Evolutionary conservation across 192 early-diverging fungal species (phyloP).

Genomic region (Mortierella hygrophila): DNA sequence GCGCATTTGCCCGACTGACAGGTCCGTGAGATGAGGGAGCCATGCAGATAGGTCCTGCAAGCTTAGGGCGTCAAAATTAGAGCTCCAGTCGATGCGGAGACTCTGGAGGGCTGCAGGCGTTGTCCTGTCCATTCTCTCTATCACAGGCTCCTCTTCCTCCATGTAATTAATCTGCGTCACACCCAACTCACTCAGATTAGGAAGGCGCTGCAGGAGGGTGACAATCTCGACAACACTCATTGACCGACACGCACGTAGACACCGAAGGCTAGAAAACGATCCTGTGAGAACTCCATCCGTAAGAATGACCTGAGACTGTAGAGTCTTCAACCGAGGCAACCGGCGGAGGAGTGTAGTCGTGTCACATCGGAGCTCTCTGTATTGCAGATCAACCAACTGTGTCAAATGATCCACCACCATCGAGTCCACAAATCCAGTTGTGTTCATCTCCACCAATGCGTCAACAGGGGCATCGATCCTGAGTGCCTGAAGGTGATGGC

Average conservation of each 20-base stretch:
- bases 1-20: not conserved
- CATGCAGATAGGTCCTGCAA: not conserved
- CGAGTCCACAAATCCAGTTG: not conserved
- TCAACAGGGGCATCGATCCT: not conserved
- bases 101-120: not conserved
- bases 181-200: not conserved
- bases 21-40: not conserved
- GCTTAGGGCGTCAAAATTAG: not conserved
- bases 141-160: not conserved
- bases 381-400: not conserved
- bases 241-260: not conserved
- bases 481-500: not conserved
- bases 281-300: not conserved
- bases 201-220: not conserved
- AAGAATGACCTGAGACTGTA: not conserved
- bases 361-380: not conserved
- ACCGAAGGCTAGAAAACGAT: not conserved
- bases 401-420: not conserved
- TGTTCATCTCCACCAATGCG: not conserved
- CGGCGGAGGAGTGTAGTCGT: not conserved
- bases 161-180: not conserved
- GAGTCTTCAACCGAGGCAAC: not conserved
- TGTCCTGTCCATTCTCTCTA: not conserved
- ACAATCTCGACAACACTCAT: not conserved
- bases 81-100: not conserved